Evolutionary conservation across 2,329 filamentous ascomycete species (phyloP), one percentile per base, ranked within the genome.

Genomic region (Hypoxylon sp.): DNA sequence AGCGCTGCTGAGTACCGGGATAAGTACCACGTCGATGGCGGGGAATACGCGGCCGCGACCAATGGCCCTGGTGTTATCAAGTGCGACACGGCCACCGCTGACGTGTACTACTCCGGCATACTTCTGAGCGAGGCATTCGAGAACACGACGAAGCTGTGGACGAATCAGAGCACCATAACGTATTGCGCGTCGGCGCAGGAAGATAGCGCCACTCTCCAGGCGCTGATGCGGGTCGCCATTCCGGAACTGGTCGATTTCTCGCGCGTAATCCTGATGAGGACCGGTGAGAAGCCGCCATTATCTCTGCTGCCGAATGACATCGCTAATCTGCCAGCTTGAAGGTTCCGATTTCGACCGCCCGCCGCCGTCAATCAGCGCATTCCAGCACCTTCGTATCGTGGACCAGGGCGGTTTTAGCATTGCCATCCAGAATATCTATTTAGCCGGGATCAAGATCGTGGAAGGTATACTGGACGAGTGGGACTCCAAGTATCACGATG

Each of bases 111-210:
- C 79, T 88, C 86, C 1, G 91, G 91, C 6, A 82, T 78, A 0
- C 76, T 88, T 20, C 85, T 93, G 2, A 84, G 86, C 8, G 84
- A 88, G 50, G 86, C 88, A 0, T 93, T 93, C 75, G 89, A 88
- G 72, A 89, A 90, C 69, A 90, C 87, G 20, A 90, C 89, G 2
- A 79, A 72, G 0, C 74, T 91, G 0, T 87, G 89, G 81, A 93
- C 91, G 2, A 92, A 92, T 74, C 90, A 90, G 2, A 88, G 85
- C 0, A 90, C 55, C 8, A 33, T 89, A 0, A 78, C 84, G 5
- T 93, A 93, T 80, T 93, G 91, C 81, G 88, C 90, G 79, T 91
- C 86, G 1, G 90, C 90, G 0, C 91, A 93, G 77, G 91, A 93
- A 78, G 91, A 93, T 76, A 92, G 90, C 73, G 91, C 90, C 0